Evolutionary conservation across 225 moss, liverwort and hornwort genomes (phyloP), one percentile per base, ranked within the genome.

Genomic region (Pseudisothecium myosuroides): DNA sequence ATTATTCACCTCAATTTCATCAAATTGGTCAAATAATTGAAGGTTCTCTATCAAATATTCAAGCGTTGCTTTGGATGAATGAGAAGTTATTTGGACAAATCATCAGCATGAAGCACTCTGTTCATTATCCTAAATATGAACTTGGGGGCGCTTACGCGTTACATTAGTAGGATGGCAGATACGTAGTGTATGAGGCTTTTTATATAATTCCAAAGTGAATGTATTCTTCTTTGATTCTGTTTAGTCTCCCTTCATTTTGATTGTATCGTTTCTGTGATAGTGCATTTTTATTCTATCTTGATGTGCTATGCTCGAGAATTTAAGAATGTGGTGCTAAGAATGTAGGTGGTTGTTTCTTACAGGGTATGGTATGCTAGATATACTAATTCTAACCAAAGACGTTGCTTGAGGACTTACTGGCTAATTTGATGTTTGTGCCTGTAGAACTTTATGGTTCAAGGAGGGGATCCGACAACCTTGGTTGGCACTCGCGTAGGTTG

Each of bases 391-490:
- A n/a, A 37, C n/a, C 27, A 67, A 14, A 64, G n/a, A 63, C 68
- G 16, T 45, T 83, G 67, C 56, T 50, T 50, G 62, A 81, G 66
- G 65, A 85, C 50, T 90, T 80, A 63, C 71, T 86, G n/a, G n/a
- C 27, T 68, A 31, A 61, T 86, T 73, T 87, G 58, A 62, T 79
- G 60, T 79, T 86, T 75, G 76, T 83, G 52, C 80, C 58, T 80
- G 71, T 94, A 98, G 98, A 96, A 96, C 92, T 97, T 98, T 87
- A 97, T 97, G 98, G 97, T 91, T 32, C 98, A 98, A 95, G 94
- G 93, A 88, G 98, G 98, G 55, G 98, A 98, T 94, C 98, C 98
- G 76, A 96, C 98, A n/a, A n/a, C n/a, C n/a, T n/a, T n/a, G n/a
- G n/a, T n/a, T n/a, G n/a, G n/a, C n/a, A n/a, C n/a, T n/a, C n/a